A percentile compares a stretch with the other conserved stretches of the same genome.
phyloP scores from a whole-genome alignment of 2,329 filamentous ascomycete species.

The Fonsecaea pedrosoi region DNA sequence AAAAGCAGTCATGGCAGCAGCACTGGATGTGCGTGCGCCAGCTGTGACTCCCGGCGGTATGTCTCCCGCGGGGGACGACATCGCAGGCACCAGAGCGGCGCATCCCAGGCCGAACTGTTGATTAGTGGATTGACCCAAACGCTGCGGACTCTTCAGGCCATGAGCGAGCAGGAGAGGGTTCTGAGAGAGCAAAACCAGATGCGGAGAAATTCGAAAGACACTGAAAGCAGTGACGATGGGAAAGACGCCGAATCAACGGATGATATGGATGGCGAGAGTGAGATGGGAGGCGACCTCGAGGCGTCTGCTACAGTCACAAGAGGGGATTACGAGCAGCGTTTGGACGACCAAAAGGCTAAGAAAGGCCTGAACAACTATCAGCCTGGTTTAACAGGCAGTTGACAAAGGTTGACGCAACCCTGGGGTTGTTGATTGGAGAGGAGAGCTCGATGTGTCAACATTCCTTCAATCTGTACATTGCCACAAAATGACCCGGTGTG shows the following conservation, averaged over 20 bases:
- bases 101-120: not conserved
- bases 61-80: conserved; percentile 7
- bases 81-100: not conserved
- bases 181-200: not conserved
- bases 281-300: not conserved
- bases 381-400: not conserved
- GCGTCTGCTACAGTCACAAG: not conserved
- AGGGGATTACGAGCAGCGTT: not conserved
- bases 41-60: not conserved
- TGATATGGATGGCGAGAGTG: not conserved
- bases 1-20: not conserved
- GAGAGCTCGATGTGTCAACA: not conserved
- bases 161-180: conserved; percentile 8
- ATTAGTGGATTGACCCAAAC: conserved; percentile 12
- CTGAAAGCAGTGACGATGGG: not conserved
- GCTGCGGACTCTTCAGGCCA: conserved; percentile 10
- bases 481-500: not conserved
- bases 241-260: not conserved
- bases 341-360: not conserved
- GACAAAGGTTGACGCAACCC: not conserved
- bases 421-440: not conserved
- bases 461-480: not conserved
- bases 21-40: not conserved
- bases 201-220: not conserved
- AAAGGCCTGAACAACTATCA: not conserved